Percentiles rank a stretch among this genome's conserved stretches.
These are phyloP conservation scores for Citrus reticulata DNA, from an alignment of 345 rosid genomes.

Conservation along the genomic window DNA sequence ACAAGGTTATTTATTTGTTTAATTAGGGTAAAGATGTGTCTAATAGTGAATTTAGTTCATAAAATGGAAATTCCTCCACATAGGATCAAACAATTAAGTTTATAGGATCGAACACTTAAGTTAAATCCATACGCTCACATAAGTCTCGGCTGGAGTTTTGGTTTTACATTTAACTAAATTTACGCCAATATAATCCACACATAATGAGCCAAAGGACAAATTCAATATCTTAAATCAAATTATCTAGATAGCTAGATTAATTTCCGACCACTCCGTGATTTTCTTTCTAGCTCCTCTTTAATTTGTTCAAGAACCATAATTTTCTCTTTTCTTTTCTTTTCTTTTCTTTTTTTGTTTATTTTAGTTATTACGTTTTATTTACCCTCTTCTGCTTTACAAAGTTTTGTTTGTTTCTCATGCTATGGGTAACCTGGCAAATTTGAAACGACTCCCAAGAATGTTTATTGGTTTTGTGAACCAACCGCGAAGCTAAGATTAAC, in stretches of 20 bases:
- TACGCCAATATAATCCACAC: not conserved
- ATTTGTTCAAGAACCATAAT: not conserved
- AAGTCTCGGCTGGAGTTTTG: not conserved
- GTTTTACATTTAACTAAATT: not conserved
- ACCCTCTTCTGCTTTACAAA: too few relatives aligned
- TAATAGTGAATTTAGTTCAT: too few relatives aligned
- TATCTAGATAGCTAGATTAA: not conserved
- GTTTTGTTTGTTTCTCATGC: not conserved
- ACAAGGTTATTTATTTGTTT: too few relatives aligned
- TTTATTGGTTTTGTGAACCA: too few relatives aligned
- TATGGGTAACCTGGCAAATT: not conserved
- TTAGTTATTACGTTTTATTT: too few relatives aligned
- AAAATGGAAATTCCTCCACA: too few relatives aligned
- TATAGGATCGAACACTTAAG: too few relatives aligned
- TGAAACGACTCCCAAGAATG: not conserved
- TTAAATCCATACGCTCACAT: not conserved
- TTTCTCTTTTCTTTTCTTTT: too few relatives aligned
- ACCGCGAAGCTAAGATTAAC: not conserved
- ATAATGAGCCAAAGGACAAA: not conserved
- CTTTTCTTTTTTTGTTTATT: too few relatives aligned
- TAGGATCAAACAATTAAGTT: too few relatives aligned
- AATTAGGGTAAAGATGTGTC: too few relatives aligned
- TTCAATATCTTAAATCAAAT: not conserved
- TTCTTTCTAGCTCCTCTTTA: not conserved
- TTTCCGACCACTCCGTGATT: too few relatives aligned